Conservation (phyloP, 345 rosid genomes). For the Luvunga scandens region DNA sequence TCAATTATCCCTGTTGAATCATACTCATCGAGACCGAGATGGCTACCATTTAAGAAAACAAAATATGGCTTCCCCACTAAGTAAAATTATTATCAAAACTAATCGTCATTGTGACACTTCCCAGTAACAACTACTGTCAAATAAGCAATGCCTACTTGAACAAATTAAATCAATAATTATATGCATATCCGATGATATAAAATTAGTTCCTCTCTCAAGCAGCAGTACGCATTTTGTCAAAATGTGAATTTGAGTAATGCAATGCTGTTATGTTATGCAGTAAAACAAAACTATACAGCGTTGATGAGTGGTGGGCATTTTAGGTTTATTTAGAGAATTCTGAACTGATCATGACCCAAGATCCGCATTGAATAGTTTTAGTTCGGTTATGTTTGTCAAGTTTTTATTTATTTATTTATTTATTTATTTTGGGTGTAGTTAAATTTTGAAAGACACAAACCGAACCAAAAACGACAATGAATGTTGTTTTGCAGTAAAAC, state of each 20-base stretch:
- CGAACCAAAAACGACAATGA: not conserved
- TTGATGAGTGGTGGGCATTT: not conserved
- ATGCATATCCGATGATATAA: not conserved
- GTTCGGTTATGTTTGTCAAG: not conserved
- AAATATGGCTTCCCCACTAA: not conserved
- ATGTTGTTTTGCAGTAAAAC: too few relatives aligned
- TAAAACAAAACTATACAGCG: not conserved
- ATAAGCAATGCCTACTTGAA: not conserved
- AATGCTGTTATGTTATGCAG: too few relatives aligned
- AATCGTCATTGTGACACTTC: not conserved
- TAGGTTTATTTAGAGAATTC: not conserved
- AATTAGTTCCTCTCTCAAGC: not conserved
- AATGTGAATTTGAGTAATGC: too few relatives aligned
- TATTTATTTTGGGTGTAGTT: too few relatives aligned
- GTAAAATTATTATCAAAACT: not conserved
- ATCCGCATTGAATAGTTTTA: not conserved
- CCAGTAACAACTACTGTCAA: not conserved
- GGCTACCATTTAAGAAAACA: slow-evolving; percentile 7
- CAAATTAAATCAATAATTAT: not conserved
- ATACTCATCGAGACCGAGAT: slow-evolving; percentile 16
- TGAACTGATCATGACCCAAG: not conserved
- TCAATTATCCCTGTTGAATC: slow-evolving; percentile 1
- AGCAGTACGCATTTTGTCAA: too few relatives aligned
- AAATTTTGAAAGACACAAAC: not conserved
- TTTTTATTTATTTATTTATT: too few relatives aligned